These are phyloP conservation scores for Leccinum fuscescens DNA, from an alignment of 1,284 basidiomycete species.

Conservation along the genomic window DNA sequence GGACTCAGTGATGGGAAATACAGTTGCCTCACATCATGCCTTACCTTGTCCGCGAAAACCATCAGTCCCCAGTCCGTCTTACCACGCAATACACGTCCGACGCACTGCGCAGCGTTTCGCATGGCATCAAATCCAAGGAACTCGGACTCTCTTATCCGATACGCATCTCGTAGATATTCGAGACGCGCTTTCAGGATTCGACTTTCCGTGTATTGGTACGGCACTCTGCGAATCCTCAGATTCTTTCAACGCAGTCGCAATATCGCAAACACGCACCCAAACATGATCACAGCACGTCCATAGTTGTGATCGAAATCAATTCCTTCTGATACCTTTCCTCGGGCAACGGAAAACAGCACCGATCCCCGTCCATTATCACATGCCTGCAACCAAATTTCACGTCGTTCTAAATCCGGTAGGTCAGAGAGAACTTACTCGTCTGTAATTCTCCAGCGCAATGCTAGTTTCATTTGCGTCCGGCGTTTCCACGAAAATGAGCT, in stretches of 20 bases:
- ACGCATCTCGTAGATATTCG: conserved; percentile 97
- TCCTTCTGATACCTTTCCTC: conserved; percentile 99
- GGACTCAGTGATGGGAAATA: conserved; percentile 5
- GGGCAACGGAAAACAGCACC: conserved; percentile 93
- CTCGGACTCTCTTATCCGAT: conserved; percentile 97
- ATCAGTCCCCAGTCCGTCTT: conserved; percentile 99
- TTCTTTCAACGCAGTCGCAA: conserved; percentile 20
- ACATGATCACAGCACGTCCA: conserved; percentile 99
- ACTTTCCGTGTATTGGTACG: conserved; percentile 98
- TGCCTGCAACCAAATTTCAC: conserved; percentile 53
- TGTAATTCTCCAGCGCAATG: conserved; percentile 96
- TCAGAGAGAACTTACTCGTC: conserved; percentile 59
- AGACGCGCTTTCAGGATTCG: conserved; percentile 96
- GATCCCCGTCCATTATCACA: conserved; percentile 99
- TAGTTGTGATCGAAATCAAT: conserved; percentile 99
- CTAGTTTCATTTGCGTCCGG: conserved; percentile 99
- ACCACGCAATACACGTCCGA: conserved; percentile 94
- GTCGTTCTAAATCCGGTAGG: not conserved
- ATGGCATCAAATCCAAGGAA: conserved; percentile 99
- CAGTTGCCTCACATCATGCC: conserved; percentile 18
- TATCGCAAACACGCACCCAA: conserved; percentile 61
- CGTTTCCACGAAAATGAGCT: conserved; percentile 99
- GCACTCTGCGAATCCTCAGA: conserved; percentile 59
- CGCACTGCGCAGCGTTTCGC: conserved; percentile 98
- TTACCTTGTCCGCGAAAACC: conserved; percentile 98